Conservation (phyloP, 768 basidiomycete species). For the Lentinus brumalis region DNA sequence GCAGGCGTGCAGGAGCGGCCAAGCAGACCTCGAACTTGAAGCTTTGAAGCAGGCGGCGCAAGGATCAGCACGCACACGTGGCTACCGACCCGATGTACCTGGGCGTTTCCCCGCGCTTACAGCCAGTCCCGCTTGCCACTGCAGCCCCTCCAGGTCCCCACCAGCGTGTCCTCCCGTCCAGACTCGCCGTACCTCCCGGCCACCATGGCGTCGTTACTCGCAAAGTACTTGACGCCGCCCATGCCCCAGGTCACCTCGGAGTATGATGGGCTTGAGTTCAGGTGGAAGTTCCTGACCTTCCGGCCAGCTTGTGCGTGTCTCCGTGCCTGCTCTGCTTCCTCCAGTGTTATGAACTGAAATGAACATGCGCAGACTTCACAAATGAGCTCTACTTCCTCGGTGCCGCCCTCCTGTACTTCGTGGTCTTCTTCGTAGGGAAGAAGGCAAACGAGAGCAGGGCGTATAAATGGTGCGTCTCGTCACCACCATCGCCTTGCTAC, state of each 20-base stretch:
- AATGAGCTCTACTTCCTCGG: constrained; percentile 61
- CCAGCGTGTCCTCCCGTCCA: not conserved
- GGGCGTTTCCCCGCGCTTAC: constrained; percentile 4
- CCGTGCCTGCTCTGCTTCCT: constrained; percentile 2
- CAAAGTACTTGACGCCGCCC: constrained; percentile 42
- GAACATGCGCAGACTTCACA: constrained; percentile 53
- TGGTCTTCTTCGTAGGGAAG: constrained; percentile 61
- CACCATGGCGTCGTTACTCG: constrained; percentile 21
- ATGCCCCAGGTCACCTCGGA: constrained; percentile 53
- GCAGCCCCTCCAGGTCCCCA: not conserved
- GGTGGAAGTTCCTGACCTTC: constrained; percentile 77
- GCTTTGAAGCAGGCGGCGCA: constrained; percentile 7
- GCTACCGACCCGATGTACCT: constrained; percentile 8
- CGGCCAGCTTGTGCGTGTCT: constrained; percentile 67
- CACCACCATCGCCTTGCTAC: not conserved
- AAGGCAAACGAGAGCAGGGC: constrained; percentile 60
- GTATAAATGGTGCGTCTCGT: constrained; percentile 59
- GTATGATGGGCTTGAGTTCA: constrained; percentile 76
- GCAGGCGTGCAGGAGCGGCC: no score
- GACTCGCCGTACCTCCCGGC: not conserved
- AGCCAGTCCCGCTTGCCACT: not conserved
- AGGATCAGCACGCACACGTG: constrained; percentile 12
- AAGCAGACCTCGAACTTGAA: not conserved
- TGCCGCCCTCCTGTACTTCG: constrained; percentile 56
- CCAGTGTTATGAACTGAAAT: constrained; percentile 2